Evolutionary conservation across 2,329 filamentous ascomycete genomes (phyloP).

Genomic region (Intubia oerlemansii): DNA sequence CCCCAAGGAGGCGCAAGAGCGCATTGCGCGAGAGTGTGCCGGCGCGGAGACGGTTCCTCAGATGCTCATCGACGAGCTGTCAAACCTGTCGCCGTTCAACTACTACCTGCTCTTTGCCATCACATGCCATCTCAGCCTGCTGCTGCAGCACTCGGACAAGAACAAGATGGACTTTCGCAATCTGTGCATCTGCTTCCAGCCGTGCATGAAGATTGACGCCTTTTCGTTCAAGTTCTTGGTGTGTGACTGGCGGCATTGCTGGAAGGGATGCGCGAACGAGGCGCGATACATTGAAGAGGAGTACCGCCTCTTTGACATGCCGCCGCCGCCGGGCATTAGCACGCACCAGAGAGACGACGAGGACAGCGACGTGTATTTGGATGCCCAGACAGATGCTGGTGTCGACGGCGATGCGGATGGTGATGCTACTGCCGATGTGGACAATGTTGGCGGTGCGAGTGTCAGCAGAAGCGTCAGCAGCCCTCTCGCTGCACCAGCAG

Average conservation of each 20-base stretch:
- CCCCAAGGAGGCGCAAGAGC: slow-evolving; percentile 62
- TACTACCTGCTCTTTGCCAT: slow-evolving; percentile 96
- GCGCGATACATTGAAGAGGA: slow-evolving; percentile 55
- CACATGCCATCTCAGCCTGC: slow-evolving; percentile 80
- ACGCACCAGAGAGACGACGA: slow-evolving; percentile 7
- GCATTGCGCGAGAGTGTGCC: slow-evolving; percentile 58
- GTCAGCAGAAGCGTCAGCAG: not conserved
- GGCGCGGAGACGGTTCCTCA: slow-evolving; percentile 66
- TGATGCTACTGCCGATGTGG: not conserved
- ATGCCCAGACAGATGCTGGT: not conserved
- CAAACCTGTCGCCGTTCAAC: slow-evolving; percentile 86
- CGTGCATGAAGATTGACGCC: slow-evolving; percentile 86
- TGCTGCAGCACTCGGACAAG: slow-evolving; percentile 79
- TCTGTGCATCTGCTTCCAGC: slow-evolving; percentile 90
- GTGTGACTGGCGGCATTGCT: slow-evolving; percentile 88
- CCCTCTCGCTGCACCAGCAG: slow-evolving; percentile 5
- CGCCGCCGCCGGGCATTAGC: slow-evolving; percentile 28
- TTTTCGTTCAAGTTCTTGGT: slow-evolving; percentile 93
- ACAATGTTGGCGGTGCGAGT: not conserved
- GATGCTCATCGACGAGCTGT: slow-evolving; percentile 68
- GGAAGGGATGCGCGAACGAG: slow-evolving; percentile 90
- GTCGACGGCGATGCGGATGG: not conserved
- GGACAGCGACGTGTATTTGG: not conserved
- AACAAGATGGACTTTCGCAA: slow-evolving; percentile 98
- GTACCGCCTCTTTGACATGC: slow-evolving; percentile 36